Conservation (phyloP, 371 early-diverging fungal species). For the Mucor saturninus region DNA sequence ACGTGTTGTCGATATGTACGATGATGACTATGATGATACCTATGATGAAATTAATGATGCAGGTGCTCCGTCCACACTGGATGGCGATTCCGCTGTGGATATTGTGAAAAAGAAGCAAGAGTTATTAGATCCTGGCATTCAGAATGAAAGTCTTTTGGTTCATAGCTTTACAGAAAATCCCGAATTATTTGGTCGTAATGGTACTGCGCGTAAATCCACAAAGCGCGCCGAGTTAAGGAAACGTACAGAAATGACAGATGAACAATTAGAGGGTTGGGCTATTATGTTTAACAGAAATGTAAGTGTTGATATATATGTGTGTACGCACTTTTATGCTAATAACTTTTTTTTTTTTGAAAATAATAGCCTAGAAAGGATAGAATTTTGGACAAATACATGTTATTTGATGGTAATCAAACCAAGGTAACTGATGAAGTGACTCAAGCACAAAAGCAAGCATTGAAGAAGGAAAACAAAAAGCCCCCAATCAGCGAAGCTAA, state of each 20-base stretch:
- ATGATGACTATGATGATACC: constrained; percentile 92
- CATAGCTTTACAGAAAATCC: constrained; percentile 56
- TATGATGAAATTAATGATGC: constrained; percentile 81
- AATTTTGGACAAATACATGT: constrained; percentile 66
- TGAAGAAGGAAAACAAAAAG: constrained; percentile 20
- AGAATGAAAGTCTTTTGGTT: constrained; percentile 63
- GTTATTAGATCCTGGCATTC: constrained; percentile 53
- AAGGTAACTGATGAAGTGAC: constrained; percentile 11
- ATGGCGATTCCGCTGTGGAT: constrained; percentile 47
- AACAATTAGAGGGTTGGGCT: constrained; percentile 94
- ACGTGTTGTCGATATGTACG: constrained; percentile 68
- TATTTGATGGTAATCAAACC: constrained; percentile 43
- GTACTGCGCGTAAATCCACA: constrained; percentile 62
- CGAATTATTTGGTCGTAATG: constrained; percentile 62
- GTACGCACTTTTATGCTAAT: not conserved
- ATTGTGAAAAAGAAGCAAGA: constrained; percentile 28
- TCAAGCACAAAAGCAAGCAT: constrained; percentile 16
- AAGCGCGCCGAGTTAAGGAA: constrained; percentile 64
- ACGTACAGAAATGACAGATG: constrained; percentile 81
- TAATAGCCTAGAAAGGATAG: constrained; percentile 68
- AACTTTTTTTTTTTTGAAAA: not conserved
- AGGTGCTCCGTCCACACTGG: constrained; percentile 58
- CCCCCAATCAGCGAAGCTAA: constrained; percentile 32
- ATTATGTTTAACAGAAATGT: constrained; percentile 86
- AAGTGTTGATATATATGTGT: constrained; percentile 36